Conservation (phyloP, 1,139 yeast genomes). For the Taphrina communis region DNA sequence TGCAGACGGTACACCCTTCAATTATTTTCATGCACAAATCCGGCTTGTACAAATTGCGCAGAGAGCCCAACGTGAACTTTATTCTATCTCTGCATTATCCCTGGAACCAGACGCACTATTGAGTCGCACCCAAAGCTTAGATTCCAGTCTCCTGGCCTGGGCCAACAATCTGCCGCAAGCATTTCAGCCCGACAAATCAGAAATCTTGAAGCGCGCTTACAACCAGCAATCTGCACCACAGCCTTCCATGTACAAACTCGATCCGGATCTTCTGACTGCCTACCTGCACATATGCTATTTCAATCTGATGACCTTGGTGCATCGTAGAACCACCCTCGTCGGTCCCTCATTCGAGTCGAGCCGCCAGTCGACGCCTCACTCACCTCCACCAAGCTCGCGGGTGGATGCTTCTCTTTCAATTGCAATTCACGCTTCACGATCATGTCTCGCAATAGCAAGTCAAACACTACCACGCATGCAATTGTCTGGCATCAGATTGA, state of each 20-base stretch:
- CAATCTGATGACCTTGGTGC: constrained; percentile 19
- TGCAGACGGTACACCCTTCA: constrained; percentile 18
- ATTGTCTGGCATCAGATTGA: not conserved
- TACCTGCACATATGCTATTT: constrained; percentile 21
- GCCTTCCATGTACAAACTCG: not conserved
- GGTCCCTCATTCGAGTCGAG: not conserved
- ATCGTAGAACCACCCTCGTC: constrained; percentile 20
- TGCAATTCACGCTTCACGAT: constrained; percentile 32
- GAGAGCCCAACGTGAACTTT: constrained; percentile 49
- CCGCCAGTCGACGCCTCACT: constrained; percentile 1
- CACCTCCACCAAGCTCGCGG: constrained; percentile 10
- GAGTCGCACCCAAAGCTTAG: constrained; percentile 44
- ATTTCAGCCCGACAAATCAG: constrained; percentile 8
- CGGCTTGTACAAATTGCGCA: constrained; percentile 43
- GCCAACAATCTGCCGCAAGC: constrained; percentile 23
- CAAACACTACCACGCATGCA: constrained; percentile 11
- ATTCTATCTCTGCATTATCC: constrained; percentile 49
- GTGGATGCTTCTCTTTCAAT: constrained; percentile 22
- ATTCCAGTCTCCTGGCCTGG: constrained; percentile 43
- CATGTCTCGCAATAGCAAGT: constrained; percentile 8
- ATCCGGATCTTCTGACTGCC: constrained; percentile 2
- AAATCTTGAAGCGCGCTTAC: not conserved
- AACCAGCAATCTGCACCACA: not conserved
- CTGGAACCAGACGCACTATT: constrained; percentile 40
- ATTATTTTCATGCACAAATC: constrained; percentile 14